Evolutionary conservation across 2,329 filamentous ascomycete species (phyloP).

Genomic region (Hortaea werneckii): DNA sequence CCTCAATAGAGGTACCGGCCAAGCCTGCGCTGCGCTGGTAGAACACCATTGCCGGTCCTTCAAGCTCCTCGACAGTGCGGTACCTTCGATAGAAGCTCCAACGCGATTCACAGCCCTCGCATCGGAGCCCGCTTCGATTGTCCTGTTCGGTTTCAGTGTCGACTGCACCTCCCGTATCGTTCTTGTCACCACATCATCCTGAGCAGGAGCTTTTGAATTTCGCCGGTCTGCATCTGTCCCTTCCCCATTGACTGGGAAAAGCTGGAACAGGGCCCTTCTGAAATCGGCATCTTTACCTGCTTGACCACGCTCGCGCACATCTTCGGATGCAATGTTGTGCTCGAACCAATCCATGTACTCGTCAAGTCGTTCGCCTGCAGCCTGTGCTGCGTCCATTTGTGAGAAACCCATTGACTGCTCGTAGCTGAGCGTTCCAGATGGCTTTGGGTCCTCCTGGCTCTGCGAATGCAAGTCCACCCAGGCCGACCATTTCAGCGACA

Average conservation of each 20-base stretch:
- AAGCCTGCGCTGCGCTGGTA: slow-evolving; percentile 42
- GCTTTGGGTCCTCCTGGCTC: slow-evolving; percentile 12
- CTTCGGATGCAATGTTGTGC: slow-evolving; percentile 48
- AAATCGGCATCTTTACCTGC: slow-evolving; percentile 29
- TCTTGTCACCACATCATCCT: slow-evolving; percentile 12
- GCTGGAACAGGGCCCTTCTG: slow-evolving; percentile 28
- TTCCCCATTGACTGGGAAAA: slow-evolving; percentile 28
- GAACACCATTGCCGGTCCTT: slow-evolving; percentile 34
- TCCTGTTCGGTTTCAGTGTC: slow-evolving; percentile 28
- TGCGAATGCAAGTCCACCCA: slow-evolving; percentile 49
- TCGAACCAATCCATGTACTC: slow-evolving; percentile 75
- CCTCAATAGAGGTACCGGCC: slow-evolving; percentile 40
- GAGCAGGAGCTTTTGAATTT: slow-evolving; percentile 2
- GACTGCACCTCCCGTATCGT: slow-evolving; percentile 36
- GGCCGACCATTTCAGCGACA: slow-evolving; percentile 59
- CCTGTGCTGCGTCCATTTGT: slow-evolving; percentile 52
- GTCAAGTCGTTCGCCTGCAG: slow-evolving; percentile 55
- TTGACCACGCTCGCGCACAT: slow-evolving; percentile 25
- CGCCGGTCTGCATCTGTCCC: slow-evolving; percentile 3
- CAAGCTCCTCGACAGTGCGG: slow-evolving; percentile 37
- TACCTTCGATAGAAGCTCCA: slow-evolving; percentile 41
- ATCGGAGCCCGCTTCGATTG: slow-evolving; percentile 16
- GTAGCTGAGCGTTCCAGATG: slow-evolving; percentile 19
- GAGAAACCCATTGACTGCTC: slow-evolving; percentile 41
- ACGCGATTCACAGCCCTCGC: slow-evolving; percentile 20